These are phyloP conservation scores for Leptographium flavum DNA, from an alignment of 2,329 filamentous ascomycete species.

Conservation along the genomic window DNA sequence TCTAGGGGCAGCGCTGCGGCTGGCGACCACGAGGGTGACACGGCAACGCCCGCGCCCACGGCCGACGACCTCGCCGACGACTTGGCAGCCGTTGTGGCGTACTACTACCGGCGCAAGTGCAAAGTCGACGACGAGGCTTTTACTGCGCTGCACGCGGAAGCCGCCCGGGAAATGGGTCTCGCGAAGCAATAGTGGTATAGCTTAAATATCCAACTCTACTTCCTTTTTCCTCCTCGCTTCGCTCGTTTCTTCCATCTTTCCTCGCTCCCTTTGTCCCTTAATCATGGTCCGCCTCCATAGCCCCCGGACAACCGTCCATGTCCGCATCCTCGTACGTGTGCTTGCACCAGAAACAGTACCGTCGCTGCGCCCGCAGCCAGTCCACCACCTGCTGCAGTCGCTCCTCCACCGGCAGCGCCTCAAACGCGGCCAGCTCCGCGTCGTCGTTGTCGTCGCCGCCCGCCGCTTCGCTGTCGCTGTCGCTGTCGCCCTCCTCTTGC, in stretches of 20 bases:
- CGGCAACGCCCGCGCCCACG: neutral
- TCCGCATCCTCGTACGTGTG: conserved; percentile 55
- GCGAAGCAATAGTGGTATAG: neutral
- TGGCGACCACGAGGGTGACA: neutral
- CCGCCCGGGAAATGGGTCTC: conserved; percentile 15
- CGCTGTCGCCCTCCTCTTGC: conserved; percentile 41
- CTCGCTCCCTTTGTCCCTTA: conserved; percentile 12
- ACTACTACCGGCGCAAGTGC: conserved; percentile 10
- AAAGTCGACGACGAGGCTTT: conserved; percentile 10
- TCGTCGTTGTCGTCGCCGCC: conserved; percentile 65
- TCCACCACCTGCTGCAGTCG: conserved; percentile 51
- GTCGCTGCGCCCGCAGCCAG: conserved; percentile 55
- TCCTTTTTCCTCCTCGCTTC: neutral
- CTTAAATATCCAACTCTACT: neutral
- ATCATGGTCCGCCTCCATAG: conserved; percentile 71
- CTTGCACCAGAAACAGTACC: conserved; percentile 97
- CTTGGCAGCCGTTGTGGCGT: conserved; percentile 14
- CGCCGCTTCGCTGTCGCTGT: conserved; percentile 43
- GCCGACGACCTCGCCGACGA: conserved; percentile 13
- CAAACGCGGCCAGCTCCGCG: conserved; percentile 65
- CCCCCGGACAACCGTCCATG: conserved; percentile 82
- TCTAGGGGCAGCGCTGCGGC: neutral
- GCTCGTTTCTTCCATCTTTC: neutral
- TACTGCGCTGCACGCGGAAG: conserved; percentile 10
- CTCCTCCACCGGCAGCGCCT: conserved; percentile 51